Evolutionary conservation across 2,329 filamentous ascomycete genomes (phyloP), one percentile per base, ranked within the genome.

Genomic region (Metarhizium album): DNA sequence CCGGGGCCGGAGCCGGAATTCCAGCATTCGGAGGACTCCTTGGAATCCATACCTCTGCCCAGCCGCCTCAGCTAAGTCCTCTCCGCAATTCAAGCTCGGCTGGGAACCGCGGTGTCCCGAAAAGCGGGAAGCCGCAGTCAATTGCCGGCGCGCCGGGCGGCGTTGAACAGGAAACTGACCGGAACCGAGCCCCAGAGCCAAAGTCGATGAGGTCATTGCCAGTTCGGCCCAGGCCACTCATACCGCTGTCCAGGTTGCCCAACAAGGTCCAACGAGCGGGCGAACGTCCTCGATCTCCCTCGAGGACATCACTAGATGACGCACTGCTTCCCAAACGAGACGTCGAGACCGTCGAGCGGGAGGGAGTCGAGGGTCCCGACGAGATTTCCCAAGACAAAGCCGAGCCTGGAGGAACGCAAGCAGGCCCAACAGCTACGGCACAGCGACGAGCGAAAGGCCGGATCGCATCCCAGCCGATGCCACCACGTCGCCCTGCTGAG

Each of bases 21-120:
- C 3, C 54, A 20, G 11, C 18, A 46, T n/a, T 35, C 9, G 42
- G 52, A 47, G 13, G 46, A 45, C 14, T 24, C 42, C 8, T 2
- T 29, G n/a, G 66, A 70, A 16, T 72, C 75, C 2, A 68, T 73
- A 2, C 71, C 75, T 2, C 62, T 77, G 2, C 74, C 74, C 0
- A 69, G 35, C 71, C 72, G 2, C 74, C 69, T 16, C 74, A 71
- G 46, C 56, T 76, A 46, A 75, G 70, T 46, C 78, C 79, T 1
- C 66, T 83, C 0, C 73, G 73, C 46, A 74, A 78, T 52, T 76
- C 73, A 2, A 66, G 67, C 11, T 70, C 74, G 1, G 74, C 75
- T 0, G 77, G 74, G 2, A 81, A 81, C 56, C 55, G 69, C 55
- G 63, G 70, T 33, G 53, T 63, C 46, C 54, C 65, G 11, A 56